Percentiles rank a stretch among this genome's conserved stretches.
Conservation (phyloP, 805 yeast species). For the Maudiozyma bulderi region DNA sequence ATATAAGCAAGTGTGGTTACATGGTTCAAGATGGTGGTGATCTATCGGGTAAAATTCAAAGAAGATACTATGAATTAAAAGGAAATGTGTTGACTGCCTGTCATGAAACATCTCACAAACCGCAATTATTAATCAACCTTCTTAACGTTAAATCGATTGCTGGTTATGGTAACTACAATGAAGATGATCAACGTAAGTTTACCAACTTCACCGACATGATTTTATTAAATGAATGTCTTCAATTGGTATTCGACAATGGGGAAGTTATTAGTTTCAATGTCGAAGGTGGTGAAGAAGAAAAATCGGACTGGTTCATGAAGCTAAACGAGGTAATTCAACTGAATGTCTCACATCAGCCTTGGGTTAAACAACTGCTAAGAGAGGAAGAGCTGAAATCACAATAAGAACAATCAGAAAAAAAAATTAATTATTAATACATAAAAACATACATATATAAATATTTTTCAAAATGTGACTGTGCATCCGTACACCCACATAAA, state of each 20-base stretch:
- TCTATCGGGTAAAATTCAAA: slow-evolving; percentile 39
- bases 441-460: not conserved
- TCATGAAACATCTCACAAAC: slow-evolving; percentile 55
- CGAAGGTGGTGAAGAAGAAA: slow-evolving; percentile 48
- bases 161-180: slow-evolving; percentile 22
- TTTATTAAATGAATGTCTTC: slow-evolving; percentile 62
- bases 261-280: slow-evolving; percentile 80
- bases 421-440: not conserved
- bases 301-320: slow-evolving; percentile 52
- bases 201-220: slow-evolving; percentile 46
- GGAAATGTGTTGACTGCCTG: slow-evolving; percentile 70
- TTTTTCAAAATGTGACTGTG: not conserved
- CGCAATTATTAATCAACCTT: slow-evolving; percentile 68
- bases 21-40: slow-evolving; percentile 91
- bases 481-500: not conserved
- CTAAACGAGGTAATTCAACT: slow-evolving; percentile 48
- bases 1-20: slow-evolving; percentile 47
- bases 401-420: not conserved
- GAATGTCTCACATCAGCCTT: slow-evolving; percentile 50
- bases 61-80: slow-evolving; percentile 60
- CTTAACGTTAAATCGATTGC: slow-evolving; percentile 45
- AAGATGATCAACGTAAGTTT: slow-evolving; percentile 41
- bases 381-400: not conserved
- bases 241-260: slow-evolving; percentile 64
- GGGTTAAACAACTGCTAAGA: slow-evolving; percentile 42